Percentiles rank a stretch among this genome's conserved stretches.
Evolutionary conservation across 495 filamentous ascomycete genomes (phyloP).

Genomic region (Cryomyces minteri): DNA sequence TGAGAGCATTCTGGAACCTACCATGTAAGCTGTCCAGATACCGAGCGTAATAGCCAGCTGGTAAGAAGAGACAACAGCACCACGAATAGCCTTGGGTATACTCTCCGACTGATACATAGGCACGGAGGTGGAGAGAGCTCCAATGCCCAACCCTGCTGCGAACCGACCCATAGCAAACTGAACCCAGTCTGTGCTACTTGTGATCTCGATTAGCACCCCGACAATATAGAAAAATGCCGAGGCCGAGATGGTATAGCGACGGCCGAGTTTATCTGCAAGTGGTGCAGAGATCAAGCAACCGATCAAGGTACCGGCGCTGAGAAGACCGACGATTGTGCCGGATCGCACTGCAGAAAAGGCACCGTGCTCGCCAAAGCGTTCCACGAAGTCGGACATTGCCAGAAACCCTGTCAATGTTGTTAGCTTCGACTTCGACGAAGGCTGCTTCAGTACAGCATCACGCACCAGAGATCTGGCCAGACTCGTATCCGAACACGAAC

Average conservation of each 20-base stretch:
- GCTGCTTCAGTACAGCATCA: no score
- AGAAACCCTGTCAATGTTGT: conserved; percentile 13
- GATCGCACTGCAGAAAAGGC: conserved; percentile 12
- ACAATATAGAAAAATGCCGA: conserved; percentile 13
- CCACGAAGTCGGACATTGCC: conserved; percentile 15
- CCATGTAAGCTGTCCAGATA: conserved; percentile 53
- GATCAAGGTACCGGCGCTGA: conserved; percentile 17
- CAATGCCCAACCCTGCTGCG: conserved; percentile 17
- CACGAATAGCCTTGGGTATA: background rate
- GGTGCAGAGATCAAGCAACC: conserved; percentile 13
- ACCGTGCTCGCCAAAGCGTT: conserved; percentile 8
- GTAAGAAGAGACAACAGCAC: conserved; percentile 33
- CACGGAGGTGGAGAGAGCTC: conserved; percentile 11
- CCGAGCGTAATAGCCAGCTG: conserved; percentile 78
- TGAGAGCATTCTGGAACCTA: no score
- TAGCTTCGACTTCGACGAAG: conserved; percentile 6
- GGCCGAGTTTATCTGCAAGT: conserved; percentile 16
- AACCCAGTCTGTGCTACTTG: conserved; percentile 11
- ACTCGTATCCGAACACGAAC: conserved; percentile 13
- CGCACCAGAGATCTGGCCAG: conserved; percentile 8
- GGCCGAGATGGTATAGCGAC: conserved; percentile 10
- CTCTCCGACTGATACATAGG: conserved; percentile 12
- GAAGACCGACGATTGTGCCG: conserved; percentile 13
- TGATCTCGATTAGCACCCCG: conserved; percentile 17
- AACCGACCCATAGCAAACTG: conserved; percentile 15